These are phyloP conservation scores for Rugosomyces carneus DNA, from an alignment of 1,284 basidiomycete species.

Conservation along the genomic window DNA sequence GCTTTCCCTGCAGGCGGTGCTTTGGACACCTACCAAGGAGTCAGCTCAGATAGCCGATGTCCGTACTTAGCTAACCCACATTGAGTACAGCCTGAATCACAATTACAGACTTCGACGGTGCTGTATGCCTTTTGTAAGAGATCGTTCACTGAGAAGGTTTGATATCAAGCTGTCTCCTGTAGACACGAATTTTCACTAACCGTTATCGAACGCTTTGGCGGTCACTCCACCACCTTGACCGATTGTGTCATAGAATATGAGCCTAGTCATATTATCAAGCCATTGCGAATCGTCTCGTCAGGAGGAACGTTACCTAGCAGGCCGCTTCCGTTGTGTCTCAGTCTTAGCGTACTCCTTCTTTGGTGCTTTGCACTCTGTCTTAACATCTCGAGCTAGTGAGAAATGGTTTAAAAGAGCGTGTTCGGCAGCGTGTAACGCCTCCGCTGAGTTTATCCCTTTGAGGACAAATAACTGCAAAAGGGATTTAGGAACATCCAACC, in stretches of 20 bases:
- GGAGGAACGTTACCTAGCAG: conserved; percentile 54
- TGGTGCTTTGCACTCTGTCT: conserved; percentile 79
- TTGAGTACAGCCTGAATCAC: conserved; percentile 64
- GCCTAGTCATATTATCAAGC: conserved; percentile 31
- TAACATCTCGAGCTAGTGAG: conserved; percentile 64
- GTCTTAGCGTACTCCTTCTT: conserved; percentile 73
- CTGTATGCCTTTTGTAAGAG: conserved; percentile 61
- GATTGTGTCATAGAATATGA: conserved; percentile 79
- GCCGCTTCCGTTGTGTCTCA: conserved; percentile 62
- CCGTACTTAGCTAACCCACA: conserved; percentile 50
- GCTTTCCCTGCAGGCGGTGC: conserved; percentile 55
- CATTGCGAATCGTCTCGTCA: background rate
- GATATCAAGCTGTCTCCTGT: conserved; percentile 1
- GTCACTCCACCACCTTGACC: conserved; percentile 71
- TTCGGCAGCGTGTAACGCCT: conserved; percentile 78
- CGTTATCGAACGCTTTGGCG: conserved; percentile 80
- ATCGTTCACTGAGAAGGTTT: conserved; percentile 41
- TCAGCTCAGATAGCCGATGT: background rate
- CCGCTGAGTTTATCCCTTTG: conserved; percentile 60
- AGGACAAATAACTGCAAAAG: conserved; percentile 48
- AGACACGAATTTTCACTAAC: conserved; percentile 29
- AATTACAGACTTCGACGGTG: conserved; percentile 62
- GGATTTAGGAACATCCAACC: conserved; percentile 74
- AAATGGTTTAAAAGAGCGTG: conserved; percentile 84
- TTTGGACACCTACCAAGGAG: conserved; percentile 49